A percentile compares a stretch with the other conserved stretches of the same genome.
Conservation (phyloP, 2,329 filamentous ascomycete species). For the Ophiocordyceps camponoti-rufipedis region DNA sequence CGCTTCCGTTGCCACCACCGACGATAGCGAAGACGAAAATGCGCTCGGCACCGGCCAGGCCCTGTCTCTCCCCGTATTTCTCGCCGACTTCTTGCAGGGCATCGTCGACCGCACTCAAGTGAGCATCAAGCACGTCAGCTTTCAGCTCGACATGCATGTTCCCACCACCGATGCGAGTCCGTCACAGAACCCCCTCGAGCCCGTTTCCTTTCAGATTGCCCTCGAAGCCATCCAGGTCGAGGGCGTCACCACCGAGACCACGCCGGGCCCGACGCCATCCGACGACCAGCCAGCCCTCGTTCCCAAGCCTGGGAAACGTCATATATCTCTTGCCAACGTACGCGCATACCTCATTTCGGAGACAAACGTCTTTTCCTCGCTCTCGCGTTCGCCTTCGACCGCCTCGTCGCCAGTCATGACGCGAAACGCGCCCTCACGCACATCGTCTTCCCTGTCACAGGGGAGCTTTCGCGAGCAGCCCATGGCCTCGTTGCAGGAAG, state of each 20-base stretch:
- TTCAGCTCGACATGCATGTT: constrained; percentile 46
- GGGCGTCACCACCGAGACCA: constrained; percentile 33
- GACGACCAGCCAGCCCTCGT: constrained; percentile 15
- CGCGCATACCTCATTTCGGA: constrained; percentile 49
- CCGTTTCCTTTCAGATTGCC: constrained; percentile 45
- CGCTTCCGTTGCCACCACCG: constrained; percentile 40
- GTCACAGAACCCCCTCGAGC: constrained; percentile 25
- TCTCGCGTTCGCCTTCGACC: constrained; percentile 36
- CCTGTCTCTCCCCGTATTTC: constrained; percentile 49
- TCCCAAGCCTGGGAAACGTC: constrained; percentile 45
- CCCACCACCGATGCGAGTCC: constrained; percentile 21
- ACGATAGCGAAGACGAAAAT: constrained; percentile 43
- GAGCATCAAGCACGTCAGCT: constrained; percentile 42
- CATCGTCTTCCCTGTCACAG: constrained; percentile 11
- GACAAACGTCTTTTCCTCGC: constrained; percentile 42
- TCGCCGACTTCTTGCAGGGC: constrained; percentile 56
- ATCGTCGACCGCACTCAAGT: constrained; percentile 55
- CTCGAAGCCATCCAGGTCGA: constrained; percentile 49
- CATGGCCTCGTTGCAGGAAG: constrained; percentile 8
- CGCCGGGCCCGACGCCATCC: constrained; percentile 6
- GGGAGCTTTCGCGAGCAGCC: constrained; percentile 10
- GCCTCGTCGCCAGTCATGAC: constrained; percentile 33
- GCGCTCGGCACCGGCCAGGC: constrained; percentile 51
- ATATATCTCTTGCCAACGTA: constrained; percentile 43
- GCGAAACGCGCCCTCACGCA: constrained; percentile 15